phyloP scores from a whole-genome alignment of 805 yeast genomes.

The Kodamaea sagamina region DNA sequence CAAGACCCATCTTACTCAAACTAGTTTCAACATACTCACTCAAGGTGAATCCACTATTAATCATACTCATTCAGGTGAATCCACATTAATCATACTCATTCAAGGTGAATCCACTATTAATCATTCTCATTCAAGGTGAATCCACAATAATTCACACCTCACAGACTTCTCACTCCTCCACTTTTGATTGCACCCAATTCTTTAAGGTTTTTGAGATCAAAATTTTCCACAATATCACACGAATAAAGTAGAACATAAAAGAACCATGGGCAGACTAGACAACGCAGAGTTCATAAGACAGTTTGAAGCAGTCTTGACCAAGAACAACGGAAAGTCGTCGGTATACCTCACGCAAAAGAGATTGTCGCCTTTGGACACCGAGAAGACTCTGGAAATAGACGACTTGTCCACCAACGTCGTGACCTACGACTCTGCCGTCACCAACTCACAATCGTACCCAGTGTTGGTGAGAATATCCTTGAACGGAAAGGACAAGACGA shows the following conservation, averaged over 20 bases:
- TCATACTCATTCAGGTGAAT: too few species aligned
- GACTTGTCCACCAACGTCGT: conserved; percentile 42
- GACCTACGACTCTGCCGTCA: conserved; percentile 15
- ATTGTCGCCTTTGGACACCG: conserved; percentile 30
- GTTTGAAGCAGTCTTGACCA: conserved; percentile 15
- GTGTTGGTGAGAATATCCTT: conserved; percentile 68
- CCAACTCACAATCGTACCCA: conserved; percentile 48
- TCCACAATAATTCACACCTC: too few species aligned
- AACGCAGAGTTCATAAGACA: conserved; percentile 23
- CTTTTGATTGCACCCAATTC: too few species aligned
- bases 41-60: too few species aligned
- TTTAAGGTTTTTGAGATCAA: neutral
- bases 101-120: too few species aligned
- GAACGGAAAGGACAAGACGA: conserved; percentile 44
- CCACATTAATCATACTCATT: too few species aligned
- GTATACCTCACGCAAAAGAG: conserved; percentile 64
- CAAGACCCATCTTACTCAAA: too few species aligned
- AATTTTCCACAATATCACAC: neutral
- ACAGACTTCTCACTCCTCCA: too few species aligned
- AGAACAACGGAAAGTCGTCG: conserved; percentile 48
- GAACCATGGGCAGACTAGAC: conserved; percentile 16
- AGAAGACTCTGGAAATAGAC: conserved; percentile 13
- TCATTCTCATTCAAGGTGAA: too few species aligned
- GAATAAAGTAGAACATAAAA: neutral
- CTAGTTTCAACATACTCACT: too few species aligned